Conservation (phyloP, 768 basidiomycete genomes). For the Dendrothele bispora region DNA sequence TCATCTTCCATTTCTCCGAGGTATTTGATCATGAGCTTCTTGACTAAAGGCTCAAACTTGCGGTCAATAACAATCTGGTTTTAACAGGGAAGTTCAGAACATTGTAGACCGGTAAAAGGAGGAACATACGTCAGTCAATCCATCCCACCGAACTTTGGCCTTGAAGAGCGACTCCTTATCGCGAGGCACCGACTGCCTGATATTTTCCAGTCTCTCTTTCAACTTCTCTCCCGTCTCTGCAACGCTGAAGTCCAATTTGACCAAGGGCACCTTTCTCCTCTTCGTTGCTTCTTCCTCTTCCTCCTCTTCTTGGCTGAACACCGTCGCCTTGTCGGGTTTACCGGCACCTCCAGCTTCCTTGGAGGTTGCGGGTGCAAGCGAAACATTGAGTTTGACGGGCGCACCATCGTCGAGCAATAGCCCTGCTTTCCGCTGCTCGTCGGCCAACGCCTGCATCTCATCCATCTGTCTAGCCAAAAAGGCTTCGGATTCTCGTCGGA, state of each 20-base stretch:
- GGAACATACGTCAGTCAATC: slow-evolving; percentile 74
- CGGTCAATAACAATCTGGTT: slow-evolving; percentile 75
- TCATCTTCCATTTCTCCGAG: slow-evolving; percentile 93
- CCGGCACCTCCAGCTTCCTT: slow-evolving; percentile 46
- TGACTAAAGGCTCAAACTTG: slow-evolving; percentile 84
- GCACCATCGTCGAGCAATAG: slow-evolving; percentile 90
- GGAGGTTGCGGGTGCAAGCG: slow-evolving; percentile 50
- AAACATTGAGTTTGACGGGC: slow-evolving; percentile 84
- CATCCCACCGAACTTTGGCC: slow-evolving; percentile 89
- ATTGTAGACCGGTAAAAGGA: not conserved
- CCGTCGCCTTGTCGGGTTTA: slow-evolving; percentile 51
- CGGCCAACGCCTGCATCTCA: slow-evolving; percentile 89
- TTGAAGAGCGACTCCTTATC: slow-evolving; percentile 82
- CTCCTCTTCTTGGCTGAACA: slow-evolving; percentile 81
- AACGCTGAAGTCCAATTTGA: slow-evolving; percentile 87
- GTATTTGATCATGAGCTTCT: slow-evolving; percentile 80
- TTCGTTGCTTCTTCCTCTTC: slow-evolving; percentile 84
- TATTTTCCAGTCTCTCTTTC: slow-evolving; percentile 77
- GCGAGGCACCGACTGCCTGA: slow-evolving; percentile 69
- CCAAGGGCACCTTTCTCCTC: slow-evolving; percentile 83
- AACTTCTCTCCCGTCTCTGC: slow-evolving; percentile 79
- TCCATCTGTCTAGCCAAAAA: slow-evolving; percentile 95
- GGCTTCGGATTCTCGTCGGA: slow-evolving; percentile 88
- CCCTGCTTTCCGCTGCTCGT: slow-evolving; percentile 89
- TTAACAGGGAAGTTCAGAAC: slow-evolving; percentile 12